These are phyloP conservation scores for Kodamaea kakaduensis DNA, from an alignment of 805 yeast species.

Conservation along the genomic window DNA sequence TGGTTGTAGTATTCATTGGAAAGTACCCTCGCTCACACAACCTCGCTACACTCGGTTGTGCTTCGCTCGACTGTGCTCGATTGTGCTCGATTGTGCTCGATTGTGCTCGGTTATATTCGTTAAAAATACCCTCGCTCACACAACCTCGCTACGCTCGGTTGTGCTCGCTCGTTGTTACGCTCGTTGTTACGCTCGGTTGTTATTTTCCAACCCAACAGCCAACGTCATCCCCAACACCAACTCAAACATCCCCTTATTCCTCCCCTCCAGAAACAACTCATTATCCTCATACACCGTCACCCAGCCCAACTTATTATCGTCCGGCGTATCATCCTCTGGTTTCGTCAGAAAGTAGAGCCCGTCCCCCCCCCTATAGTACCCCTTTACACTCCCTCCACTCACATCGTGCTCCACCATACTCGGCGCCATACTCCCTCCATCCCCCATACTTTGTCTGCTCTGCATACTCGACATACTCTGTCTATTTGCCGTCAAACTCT, in stretches of 20 bases:
- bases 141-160: no score
- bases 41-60: no score
- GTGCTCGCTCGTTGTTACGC: no score
- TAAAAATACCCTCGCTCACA: no score
- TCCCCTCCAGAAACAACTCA: constrained; percentile 18
- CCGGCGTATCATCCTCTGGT: constrained; percentile 60
- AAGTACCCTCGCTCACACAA: no score
- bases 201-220: constrained; percentile 44
- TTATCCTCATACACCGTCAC: constrained; percentile 53
- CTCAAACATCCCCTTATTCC: constrained; percentile 48
- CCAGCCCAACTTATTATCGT: constrained; percentile 62
- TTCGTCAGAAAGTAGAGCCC: constrained; percentile 43
- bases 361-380: constrained; percentile 49
- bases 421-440: no score
- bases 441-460: no score
- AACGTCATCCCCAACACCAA: constrained; percentile 49
- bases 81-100: no score
- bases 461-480: constrained; percentile 1
- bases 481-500: constrained; percentile 4
- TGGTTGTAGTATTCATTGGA: no score
- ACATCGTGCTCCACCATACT: constrained; percentile 20
- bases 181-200: no score
- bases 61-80: no score
- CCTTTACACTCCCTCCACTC: constrained; percentile 21
- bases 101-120: no score